Evolutionary conservation across 2,329 filamentous ascomycete species (phyloP).

Genomic region (Exophiala calicioides): DNA sequence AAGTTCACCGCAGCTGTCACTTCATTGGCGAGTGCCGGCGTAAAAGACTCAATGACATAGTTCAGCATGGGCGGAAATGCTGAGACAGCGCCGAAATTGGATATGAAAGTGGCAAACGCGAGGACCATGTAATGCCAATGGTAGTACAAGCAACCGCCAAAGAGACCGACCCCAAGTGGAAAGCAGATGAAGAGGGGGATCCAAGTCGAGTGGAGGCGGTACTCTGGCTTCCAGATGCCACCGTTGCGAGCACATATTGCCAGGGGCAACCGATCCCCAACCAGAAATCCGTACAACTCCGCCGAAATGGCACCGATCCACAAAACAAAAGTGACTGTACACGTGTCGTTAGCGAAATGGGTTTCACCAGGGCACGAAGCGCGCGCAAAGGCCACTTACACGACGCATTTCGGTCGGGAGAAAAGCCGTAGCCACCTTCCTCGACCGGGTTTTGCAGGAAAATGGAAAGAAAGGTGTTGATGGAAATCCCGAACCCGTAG

Average conservation of each 20-base stretch:
- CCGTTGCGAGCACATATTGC: slow-evolving; percentile 35
- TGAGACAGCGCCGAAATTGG: slow-evolving; percentile 40
- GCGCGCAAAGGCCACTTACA: slow-evolving; percentile 26
- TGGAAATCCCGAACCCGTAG: background rate
- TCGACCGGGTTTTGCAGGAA: slow-evolving; percentile 43
- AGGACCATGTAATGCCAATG: slow-evolving; percentile 45
- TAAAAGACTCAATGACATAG: slow-evolving; percentile 39
- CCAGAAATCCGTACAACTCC: slow-evolving; percentile 39
- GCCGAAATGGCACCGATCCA: slow-evolving; percentile 45
- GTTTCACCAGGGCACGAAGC: no score
- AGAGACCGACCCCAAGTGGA: slow-evolving; percentile 38
- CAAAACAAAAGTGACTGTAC: slow-evolving; percentile 39
- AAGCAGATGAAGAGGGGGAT: slow-evolving; percentile 34
- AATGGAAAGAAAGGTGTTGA: slow-evolving; percentile 40
- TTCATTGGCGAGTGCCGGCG: slow-evolving; percentile 40
- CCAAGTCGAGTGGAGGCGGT: slow-evolving; percentile 37
- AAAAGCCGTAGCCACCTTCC: slow-evolving; percentile 47
- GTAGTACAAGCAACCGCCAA: slow-evolving; percentile 44
- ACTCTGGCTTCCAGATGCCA: slow-evolving; percentile 40
- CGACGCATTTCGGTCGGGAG: slow-evolving; percentile 42
- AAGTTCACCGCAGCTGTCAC: slow-evolving; percentile 38
- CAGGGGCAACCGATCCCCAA: slow-evolving; percentile 42
- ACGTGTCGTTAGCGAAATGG: no score
- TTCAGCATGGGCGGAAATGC: slow-evolving; percentile 39
- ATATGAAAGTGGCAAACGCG: slow-evolving; percentile 43